phyloP scores from a whole-genome alignment of 352 stramenopile species.

The Phytophthora europaea region DNA sequence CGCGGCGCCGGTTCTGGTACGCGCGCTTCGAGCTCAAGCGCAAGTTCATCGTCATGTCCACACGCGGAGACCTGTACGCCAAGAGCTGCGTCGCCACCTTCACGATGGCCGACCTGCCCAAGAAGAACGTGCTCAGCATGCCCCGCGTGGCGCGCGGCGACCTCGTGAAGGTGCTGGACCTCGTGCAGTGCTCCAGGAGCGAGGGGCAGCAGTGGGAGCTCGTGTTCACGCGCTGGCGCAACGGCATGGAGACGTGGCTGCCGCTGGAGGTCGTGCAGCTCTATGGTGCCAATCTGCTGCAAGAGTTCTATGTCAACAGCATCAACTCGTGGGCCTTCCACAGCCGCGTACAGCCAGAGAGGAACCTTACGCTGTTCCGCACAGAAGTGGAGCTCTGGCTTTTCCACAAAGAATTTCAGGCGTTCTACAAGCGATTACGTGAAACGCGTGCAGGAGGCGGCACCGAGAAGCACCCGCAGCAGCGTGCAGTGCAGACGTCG shows the following conservation, averaged over 20 bases:
- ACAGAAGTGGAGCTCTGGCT: slow-evolving; percentile 85
- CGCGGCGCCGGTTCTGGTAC: slow-evolving; percentile 58
- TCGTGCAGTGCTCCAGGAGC: slow-evolving; percentile 65
- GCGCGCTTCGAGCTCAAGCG: slow-evolving; percentile 64
- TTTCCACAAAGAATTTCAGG: slow-evolving; percentile 72
- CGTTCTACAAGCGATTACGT: slow-evolving; percentile 63
- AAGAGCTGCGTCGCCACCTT: slow-evolving; percentile 50
- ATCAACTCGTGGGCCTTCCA: slow-evolving; percentile 82
- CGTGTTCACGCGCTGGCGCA: slow-evolving; percentile 75
- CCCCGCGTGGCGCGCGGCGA: slow-evolving; percentile 60
- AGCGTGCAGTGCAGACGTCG: slow-evolving; percentile 8
- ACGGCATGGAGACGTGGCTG: slow-evolving; percentile 74
- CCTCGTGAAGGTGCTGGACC: slow-evolving; percentile 75
- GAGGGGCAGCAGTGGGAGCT: slow-evolving; percentile 71
- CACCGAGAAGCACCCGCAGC: slow-evolving; percentile 16
- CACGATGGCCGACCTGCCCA: slow-evolving; percentile 51
- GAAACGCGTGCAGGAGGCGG: slow-evolving; percentile 20
- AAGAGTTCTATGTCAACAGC: slow-evolving; percentile 83
- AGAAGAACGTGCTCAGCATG: slow-evolving; percentile 60
- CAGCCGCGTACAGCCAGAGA: slow-evolving; percentile 44
- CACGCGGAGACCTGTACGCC: slow-evolving; percentile 71
- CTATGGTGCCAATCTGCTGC: slow-evolving; percentile 53
- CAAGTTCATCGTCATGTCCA: slow-evolving; percentile 84
- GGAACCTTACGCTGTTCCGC: slow-evolving; percentile 47
- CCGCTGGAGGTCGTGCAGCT: slow-evolving; percentile 66